Percentiles rank a stretch among this genome's conserved stretches.
phyloP scores from a whole-genome alignment of 2,329 filamentous ascomycete genomes.

The Fusarium floridanum region DNA sequence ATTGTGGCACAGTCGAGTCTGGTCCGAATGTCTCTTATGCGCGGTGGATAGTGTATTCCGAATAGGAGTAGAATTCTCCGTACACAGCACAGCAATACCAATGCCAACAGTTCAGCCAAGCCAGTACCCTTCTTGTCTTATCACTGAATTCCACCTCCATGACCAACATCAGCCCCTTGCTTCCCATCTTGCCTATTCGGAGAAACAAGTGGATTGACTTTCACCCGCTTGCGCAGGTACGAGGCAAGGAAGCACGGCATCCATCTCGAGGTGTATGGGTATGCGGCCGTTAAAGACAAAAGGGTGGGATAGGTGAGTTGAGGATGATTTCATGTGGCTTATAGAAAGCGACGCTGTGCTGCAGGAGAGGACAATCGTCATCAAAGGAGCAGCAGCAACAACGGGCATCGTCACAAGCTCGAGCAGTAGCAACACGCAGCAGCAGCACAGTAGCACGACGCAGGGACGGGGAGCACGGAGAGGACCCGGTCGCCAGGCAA shows the following conservation, averaged over 20 bases:
- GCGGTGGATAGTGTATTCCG: not conserved
- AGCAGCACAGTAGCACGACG: slow-evolving; percentile 16
- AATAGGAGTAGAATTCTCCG: not conserved
- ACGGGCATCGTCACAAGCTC: slow-evolving; percentile 5
- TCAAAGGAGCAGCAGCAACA: not conserved
- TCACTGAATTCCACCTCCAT: slow-evolving; percentile 1
- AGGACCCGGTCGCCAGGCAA: slow-evolving; percentile 23
- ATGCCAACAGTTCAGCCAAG: not conserved
- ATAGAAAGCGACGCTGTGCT: slow-evolving; percentile 13
- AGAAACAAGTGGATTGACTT: slow-evolving; percentile 15
- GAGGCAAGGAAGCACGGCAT: slow-evolving; percentile 23
- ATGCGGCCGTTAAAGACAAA: slow-evolving; percentile 17
- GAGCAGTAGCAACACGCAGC: not conserved
- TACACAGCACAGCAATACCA: not conserved
- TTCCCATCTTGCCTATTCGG: slow-evolving; percentile 1
- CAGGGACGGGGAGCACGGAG: slow-evolving; percentile 33
- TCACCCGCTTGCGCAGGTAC: slow-evolving; percentile 33
- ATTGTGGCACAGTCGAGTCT: not conserved
- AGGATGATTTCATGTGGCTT: slow-evolving; percentile 26
- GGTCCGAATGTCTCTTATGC: not conserved
- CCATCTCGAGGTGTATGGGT: slow-evolving; percentile 4
- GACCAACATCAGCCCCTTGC: slow-evolving; percentile 14
- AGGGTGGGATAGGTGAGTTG: slow-evolving; percentile 16
- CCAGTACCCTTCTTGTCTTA: not conserved
- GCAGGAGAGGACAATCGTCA: slow-evolving; percentile 3